phyloP scores from a whole-genome alignment of 179 eudicot genomes.

The Nepenthes alata region DNA sequence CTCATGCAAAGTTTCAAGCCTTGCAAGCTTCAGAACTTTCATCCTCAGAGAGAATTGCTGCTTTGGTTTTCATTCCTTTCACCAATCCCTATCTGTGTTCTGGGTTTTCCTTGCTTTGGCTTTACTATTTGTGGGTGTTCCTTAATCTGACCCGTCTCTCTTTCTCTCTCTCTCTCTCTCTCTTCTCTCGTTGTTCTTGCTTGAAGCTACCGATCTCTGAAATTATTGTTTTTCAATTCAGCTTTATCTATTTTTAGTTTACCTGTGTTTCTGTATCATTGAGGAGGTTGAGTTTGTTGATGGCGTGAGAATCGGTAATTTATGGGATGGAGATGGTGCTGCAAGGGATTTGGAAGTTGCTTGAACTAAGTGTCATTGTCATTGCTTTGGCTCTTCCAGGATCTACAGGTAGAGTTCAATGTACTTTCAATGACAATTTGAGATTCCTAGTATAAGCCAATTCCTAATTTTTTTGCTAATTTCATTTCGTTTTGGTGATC shows the following conservation, averaged over 20 bases:
- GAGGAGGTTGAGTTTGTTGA: slow-evolving; percentile 9
- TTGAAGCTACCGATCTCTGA: slow-evolving; percentile 26
- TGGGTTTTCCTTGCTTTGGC: slow-evolving; percentile 33
- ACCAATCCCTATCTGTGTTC: background rate
- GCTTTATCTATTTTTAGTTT: slow-evolving; percentile 3
- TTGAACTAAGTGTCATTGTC: slow-evolving; percentile 32
- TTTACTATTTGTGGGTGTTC: slow-evolving; percentile 43
- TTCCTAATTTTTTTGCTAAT: slow-evolving; percentile 7
- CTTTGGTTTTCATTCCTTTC: too few species aligned
- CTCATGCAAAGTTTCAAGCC: too few species aligned
- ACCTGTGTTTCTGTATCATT: slow-evolving; percentile 9
- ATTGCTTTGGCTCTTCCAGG: slow-evolving; percentile 26
- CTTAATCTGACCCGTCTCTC: slow-evolving; percentile 11
- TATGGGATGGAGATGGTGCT: slow-evolving; percentile 57
- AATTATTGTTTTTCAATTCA: slow-evolving; percentile 1
- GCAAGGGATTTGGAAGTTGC: slow-evolving; percentile 26
- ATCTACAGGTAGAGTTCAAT: slow-evolving; percentile 50
- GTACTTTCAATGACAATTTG: background rate
- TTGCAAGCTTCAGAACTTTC: too few species aligned
- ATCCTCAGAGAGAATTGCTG: too few species aligned
- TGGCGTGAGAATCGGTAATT: background rate
- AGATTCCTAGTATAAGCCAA: background rate
- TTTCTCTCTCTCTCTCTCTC: background rate
- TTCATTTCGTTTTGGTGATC: slow-evolving; percentile 3
- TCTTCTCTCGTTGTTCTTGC: slow-evolving; percentile 26